phyloP scores from a whole-genome alignment of 768 basidiomycete genomes.

The Amanita phalloides region DNA sequence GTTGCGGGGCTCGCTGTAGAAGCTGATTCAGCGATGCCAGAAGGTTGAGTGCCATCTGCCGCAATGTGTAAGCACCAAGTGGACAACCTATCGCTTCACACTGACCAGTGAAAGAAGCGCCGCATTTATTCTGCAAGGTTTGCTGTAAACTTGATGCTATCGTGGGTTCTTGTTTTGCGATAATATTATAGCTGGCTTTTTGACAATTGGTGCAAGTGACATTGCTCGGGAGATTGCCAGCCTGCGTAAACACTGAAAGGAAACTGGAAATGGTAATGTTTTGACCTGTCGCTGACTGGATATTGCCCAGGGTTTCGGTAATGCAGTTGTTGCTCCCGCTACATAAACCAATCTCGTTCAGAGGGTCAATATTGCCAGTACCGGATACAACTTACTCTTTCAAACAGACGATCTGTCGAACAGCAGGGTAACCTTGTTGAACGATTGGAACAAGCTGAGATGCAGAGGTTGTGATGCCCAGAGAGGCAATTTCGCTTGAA shows the following conservation, averaged over 20 bases:
- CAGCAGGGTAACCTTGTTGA: conserved; percentile 44
- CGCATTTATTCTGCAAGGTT: conserved; percentile 29
- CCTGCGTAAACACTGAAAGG: conserved; percentile 8
- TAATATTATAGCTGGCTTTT: conserved; percentile 39
- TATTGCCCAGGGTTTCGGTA: conserved; percentile 41
- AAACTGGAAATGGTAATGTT: conserved; percentile 26
- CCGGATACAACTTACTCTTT: conserved; percentile 40
- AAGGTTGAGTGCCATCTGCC: conserved; percentile 27
- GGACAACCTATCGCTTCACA: conserved; percentile 2
- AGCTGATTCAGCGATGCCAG: conserved; percentile 24
- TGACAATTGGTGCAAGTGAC: conserved; percentile 43
- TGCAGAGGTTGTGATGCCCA: conserved; percentile 16
- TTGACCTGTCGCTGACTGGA: conserved; percentile 29
- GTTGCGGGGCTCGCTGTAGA: conserved; percentile 12
- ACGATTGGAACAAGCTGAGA: conserved; percentile 25
- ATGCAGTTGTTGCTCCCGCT: conserved; percentile 38
- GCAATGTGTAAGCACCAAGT: not conserved
- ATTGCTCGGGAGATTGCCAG: conserved; percentile 19
- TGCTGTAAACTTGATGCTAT: conserved; percentile 18
- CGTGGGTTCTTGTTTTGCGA: conserved; percentile 23
- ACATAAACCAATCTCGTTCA: not conserved
- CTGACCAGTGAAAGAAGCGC: conserved; percentile 42
- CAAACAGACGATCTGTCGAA: conserved; percentile 47
- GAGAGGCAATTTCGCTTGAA: conserved; percentile 22
- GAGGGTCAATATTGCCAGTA: not conserved